Conservation (phyloP, 257 asterid species). For the Nicotiana paniculata region DNA sequence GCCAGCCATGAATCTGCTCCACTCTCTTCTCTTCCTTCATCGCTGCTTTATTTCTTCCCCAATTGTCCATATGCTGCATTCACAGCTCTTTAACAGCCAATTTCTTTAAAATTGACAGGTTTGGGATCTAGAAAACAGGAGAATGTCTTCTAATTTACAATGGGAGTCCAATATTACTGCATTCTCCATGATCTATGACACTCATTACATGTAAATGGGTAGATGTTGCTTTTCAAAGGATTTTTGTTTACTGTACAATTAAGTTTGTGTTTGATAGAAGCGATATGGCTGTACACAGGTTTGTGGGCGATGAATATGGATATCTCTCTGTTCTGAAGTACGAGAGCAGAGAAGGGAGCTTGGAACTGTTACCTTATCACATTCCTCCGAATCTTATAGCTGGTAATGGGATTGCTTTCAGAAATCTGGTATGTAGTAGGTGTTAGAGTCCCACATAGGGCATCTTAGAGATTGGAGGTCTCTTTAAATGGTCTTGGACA, state of each 20-base stretch:
- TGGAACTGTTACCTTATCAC: conserved; percentile 65
- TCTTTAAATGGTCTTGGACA: no score
- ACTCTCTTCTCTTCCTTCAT: background rate
- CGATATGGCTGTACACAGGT: conserved; percentile 42
- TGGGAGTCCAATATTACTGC: conserved; percentile 98
- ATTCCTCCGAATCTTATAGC: conserved; percentile 78
- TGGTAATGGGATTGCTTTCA: conserved; percentile 43
- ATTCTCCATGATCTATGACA: conserved; percentile 61
- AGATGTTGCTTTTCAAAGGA: background rate
- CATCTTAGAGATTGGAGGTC: no score
- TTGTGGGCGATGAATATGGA: conserved; percentile 90
- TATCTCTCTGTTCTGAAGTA: conserved; percentile 77
- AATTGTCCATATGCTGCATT: background rate
- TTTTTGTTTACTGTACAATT: background rate
- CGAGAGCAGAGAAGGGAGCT: conserved; percentile 49
- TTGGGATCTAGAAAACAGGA: conserved; percentile 89
- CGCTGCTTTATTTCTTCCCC: background rate
- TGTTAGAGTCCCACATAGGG: background rate
- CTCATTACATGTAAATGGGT: conserved; percentile 78
- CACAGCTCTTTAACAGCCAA: conserved; percentile 7
- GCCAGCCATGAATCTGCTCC: background rate
- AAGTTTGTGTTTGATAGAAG: conserved; percentile 12
- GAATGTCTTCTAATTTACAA: conserved; percentile 49
- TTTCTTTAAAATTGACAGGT: conserved; percentile 41
- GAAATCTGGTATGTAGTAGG: conserved; percentile 6